Evolutionary conservation across 2,329 filamentous ascomycete genomes (phyloP).

Genomic region (Epichloe elymi): DNA sequence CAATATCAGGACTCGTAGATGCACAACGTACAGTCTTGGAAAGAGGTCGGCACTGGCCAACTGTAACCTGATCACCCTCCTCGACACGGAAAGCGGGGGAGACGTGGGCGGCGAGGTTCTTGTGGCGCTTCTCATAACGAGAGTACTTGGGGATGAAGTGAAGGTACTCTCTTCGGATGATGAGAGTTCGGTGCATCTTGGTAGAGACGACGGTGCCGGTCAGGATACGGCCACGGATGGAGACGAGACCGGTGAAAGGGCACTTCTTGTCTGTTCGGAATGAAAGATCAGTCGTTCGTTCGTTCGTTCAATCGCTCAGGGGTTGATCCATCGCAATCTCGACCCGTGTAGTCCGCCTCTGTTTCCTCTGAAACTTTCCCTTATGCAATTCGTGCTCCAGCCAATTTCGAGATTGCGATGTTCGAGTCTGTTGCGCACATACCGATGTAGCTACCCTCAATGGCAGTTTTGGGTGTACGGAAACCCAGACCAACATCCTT

Average conservation of each 20-base stretch:
- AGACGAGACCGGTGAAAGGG: constrained; percentile 98
- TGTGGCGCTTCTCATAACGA: constrained; percentile 99
- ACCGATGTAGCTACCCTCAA: constrained; percentile 99
- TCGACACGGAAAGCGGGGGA: constrained; percentile 99
- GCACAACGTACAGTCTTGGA: constrained; percentile 89
- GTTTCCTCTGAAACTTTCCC: neutral
- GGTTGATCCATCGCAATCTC: neutral
- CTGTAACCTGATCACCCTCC: constrained; percentile 98
- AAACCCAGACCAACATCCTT: constrained; percentile 99
- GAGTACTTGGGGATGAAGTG: constrained; percentile 99
- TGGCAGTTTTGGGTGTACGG: constrained; percentile 95
- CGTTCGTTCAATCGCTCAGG: neutral
- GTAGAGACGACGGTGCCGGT: constrained; percentile 98
- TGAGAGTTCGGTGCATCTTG: constrained; percentile 99
- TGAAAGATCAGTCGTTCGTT: neutral
- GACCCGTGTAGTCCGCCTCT: neutral
- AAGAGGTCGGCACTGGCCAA: constrained; percentile 97
- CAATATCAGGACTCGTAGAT: too few species aligned
- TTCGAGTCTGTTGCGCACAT: constrained; percentile 35
- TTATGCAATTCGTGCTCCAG: constrained; percentile 5
- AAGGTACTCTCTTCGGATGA: constrained; percentile 99
- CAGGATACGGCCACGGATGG: constrained; percentile 99
- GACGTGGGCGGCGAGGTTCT: constrained; percentile 98
- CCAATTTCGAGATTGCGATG: constrained; percentile 1
- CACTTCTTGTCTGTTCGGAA: constrained; percentile 88